A percentile compares a stretch with the other conserved stretches of the same genome.
Evolutionary conservation across 768 basidiomycete species (phyloP).

Genomic region (Gymnopilus dilepis): DNA sequence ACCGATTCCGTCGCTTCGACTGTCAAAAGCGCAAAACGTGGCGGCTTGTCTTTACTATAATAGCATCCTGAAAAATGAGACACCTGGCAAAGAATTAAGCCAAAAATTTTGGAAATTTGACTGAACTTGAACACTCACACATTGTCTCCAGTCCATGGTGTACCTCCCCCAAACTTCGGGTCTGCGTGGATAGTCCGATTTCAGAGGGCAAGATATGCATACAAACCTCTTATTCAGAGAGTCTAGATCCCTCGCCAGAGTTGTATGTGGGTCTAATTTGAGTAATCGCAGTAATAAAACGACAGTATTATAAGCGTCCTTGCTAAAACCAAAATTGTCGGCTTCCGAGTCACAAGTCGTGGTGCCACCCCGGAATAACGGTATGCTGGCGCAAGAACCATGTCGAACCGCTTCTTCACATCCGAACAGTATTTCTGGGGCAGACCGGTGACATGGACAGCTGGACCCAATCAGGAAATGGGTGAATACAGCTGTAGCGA

Average conservation of each 20-base stretch:
- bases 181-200: too few relatives aligned
- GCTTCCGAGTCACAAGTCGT: too few relatives aligned
- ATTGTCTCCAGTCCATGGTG: not conserved
- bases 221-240: conserved; percentile 1
- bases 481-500: too few relatives aligned
- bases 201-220: not conserved
- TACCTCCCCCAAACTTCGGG: not conserved
- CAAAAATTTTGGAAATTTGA: not conserved
- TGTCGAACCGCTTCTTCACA: too few relatives aligned
- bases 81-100: not conserved
- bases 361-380: too few relatives aligned
- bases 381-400: too few relatives aligned
- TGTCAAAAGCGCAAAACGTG: not conserved
- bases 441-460: too few relatives aligned
- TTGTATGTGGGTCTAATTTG: not conserved
- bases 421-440: too few relatives aligned
- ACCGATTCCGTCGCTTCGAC: not conserved
- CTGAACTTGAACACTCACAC: not conserved
- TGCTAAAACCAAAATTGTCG: not conserved
- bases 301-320: not conserved
- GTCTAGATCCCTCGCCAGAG: not conserved
- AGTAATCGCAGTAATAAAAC: conserved; percentile 1
- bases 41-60: not conserved
- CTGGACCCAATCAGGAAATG: too few relatives aligned
- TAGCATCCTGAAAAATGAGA: not conserved